A percentile compares a stretch with the other conserved stretches of the same genome.
Evolutionary conservation across 2,329 filamentous ascomycete genomes (phyloP).

Genomic region (Magnaporthales sp.): DNA sequence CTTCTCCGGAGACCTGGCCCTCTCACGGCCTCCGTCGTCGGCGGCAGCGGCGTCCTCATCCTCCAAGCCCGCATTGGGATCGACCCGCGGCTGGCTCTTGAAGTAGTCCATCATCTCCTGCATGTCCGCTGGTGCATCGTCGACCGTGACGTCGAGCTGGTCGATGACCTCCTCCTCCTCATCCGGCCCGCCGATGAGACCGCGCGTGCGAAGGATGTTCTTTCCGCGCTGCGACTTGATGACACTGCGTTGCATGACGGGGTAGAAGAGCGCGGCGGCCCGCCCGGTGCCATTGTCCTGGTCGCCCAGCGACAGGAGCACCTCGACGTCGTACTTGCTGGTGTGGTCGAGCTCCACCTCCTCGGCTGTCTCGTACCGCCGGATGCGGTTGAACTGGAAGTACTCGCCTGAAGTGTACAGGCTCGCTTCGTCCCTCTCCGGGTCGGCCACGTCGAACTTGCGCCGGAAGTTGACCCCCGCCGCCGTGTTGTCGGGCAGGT

Average conservation of each 20-base stretch:
- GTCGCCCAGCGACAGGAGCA: conserved; percentile 43
- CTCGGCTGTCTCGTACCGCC: conserved; percentile 55
- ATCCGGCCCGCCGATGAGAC: conserved; percentile 17
- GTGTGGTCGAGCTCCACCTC: conserved; percentile 47
- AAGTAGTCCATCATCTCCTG: conserved; percentile 41
- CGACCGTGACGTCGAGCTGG: conserved; percentile 45
- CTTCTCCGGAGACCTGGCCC: too few relatives aligned
- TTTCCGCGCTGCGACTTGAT: conserved; percentile 56
- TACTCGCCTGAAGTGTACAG: conserved; percentile 41
- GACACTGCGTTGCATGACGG: conserved; percentile 54
- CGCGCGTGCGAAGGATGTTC: conserved; percentile 48
- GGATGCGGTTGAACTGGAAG: conserved; percentile 53
- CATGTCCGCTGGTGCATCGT: conserved; percentile 46
- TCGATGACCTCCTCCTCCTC: conserved; percentile 40
- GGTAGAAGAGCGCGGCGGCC: conserved; percentile 56
- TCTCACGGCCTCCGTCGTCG: conserved; percentile 6
- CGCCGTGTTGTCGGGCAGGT: conserved; percentile 40
- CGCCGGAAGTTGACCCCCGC: conserved; percentile 47
- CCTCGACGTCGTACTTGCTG: conserved; percentile 56
- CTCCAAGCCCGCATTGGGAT: conserved; percentile 22
- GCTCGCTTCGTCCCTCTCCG: conserved; percentile 41
- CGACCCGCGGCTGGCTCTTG: conserved; percentile 41
- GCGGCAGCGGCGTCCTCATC: conserved; percentile 13
- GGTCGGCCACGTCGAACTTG: conserved; percentile 50
- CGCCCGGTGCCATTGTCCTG: conserved; percentile 28